Evolutionary conservation across 208 protist genomes (phyloP).

Genomic region (Sergeia podlipaevii): DNA sequence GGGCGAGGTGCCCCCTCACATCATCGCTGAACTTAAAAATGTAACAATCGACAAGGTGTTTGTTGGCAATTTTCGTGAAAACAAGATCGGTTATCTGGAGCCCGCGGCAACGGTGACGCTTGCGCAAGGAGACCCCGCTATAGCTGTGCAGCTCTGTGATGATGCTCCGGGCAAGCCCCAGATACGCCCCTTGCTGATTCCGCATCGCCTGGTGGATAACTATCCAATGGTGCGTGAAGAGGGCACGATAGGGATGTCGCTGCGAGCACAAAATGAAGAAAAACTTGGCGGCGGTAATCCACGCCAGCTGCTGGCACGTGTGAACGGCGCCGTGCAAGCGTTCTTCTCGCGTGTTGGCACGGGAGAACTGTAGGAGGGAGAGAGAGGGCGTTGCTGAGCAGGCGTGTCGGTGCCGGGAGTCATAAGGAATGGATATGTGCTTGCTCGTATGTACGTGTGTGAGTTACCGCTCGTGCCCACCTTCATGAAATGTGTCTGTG

Average conservation of each 20-base stretch:
- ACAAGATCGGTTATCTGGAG: conserved; percentile 30
- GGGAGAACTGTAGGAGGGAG: no score
- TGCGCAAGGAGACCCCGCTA: conserved; percentile 43
- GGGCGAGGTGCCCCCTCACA: conserved; percentile 19
- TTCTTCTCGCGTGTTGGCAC: no score
- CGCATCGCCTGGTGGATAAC: conserved; percentile 16
- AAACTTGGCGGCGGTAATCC: conserved; percentile 33
- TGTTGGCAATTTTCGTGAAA: conserved; percentile 17
- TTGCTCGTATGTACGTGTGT: no score
- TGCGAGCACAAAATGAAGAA: conserved; percentile 25
- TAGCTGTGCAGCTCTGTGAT: conserved; percentile 29
- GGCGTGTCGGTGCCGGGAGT: no score
- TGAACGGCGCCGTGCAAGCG: conserved; percentile 22
- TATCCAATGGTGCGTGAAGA: conserved; percentile 42
- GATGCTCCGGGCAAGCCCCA: conserved; percentile 36
- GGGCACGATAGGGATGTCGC: conserved; percentile 41
- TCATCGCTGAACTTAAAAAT: conserved; percentile 36
- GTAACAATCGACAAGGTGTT: conserved; percentile 44
- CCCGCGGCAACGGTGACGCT: conserved; percentile 54
- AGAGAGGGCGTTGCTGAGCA: no score
- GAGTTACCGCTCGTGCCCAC: no score
- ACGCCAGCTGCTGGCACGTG: conserved; percentile 22
- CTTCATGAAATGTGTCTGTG: no score
- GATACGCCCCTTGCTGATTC: conserved; percentile 39
- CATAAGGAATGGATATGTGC: no score